phyloP scores from a whole-genome alignment of 495 filamentous ascomycete species.

The Cladorrhinum samala region DNA sequence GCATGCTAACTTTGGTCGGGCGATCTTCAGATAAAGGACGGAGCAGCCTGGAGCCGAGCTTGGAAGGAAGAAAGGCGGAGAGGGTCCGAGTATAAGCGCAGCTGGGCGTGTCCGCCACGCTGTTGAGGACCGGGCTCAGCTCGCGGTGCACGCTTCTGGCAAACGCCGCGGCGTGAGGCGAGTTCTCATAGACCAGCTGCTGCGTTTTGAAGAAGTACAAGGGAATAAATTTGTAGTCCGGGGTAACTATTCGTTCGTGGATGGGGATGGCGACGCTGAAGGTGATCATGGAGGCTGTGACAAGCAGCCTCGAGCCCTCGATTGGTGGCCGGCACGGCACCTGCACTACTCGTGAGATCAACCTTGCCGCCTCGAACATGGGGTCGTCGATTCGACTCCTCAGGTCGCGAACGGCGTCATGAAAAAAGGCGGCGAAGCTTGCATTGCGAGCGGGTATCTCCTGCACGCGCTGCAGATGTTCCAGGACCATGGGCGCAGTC shows the following conservation, averaged over 20 bases:
- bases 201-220: slow-evolving; percentile 46
- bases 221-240: slow-evolving; percentile 38
- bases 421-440: slow-evolving; percentile 32
- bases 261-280: slow-evolving; percentile 43
- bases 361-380: slow-evolving; percentile 38
- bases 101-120: slow-evolving; percentile 22
- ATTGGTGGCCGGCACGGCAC: slow-evolving; percentile 33
- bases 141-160: slow-evolving; percentile 40
- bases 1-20: neutral
- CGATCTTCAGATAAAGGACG: neutral
- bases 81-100: slow-evolving; percentile 10
- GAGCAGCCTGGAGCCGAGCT: neutral
- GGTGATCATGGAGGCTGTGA: slow-evolving; percentile 35
- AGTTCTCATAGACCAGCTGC: slow-evolving; percentile 40
- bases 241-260: slow-evolving; percentile 26
- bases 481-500: slow-evolving; percentile 45
- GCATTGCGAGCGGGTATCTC: slow-evolving; percentile 15
- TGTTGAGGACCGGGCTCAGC: slow-evolving; percentile 34
- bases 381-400: slow-evolving; percentile 33
- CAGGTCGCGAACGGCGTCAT: slow-evolving; percentile 32
- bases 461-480: slow-evolving; percentile 39
- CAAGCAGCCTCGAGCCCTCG: slow-evolving; percentile 15
- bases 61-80: neutral
- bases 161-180: slow-evolving; percentile 38
- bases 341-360: slow-evolving; percentile 32